These are phyloP conservation scores for Helenozyma baotianmanensis DNA, from an alignment of 805 yeast genomes.

Conservation along the genomic window DNA sequence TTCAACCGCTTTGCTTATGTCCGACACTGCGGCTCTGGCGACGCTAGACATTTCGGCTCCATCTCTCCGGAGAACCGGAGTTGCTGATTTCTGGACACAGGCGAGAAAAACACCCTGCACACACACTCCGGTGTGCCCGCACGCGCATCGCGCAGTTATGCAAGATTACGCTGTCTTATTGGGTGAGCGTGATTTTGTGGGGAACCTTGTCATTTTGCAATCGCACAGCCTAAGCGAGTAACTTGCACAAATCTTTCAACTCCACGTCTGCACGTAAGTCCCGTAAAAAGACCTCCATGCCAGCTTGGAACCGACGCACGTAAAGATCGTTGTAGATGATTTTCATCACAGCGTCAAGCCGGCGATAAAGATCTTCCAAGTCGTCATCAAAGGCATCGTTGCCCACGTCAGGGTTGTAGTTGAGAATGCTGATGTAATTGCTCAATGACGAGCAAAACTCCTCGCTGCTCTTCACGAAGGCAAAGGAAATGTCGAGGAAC, in stretches of 20 bases:
- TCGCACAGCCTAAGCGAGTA: too few species aligned
- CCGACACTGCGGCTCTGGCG: too few species aligned
- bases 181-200: too few species aligned
- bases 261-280: slow-evolving; percentile 54
- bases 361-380: slow-evolving; percentile 25
- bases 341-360: slow-evolving; percentile 34
- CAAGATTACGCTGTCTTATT: too few species aligned
- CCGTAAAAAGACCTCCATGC: slow-evolving; percentile 38
- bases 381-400: slow-evolving; percentile 23
- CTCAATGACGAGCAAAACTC: slow-evolving; percentile 27
- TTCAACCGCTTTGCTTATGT: too few species aligned
- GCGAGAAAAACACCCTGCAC: too few species aligned
- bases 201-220: too few species aligned
- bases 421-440: slow-evolving; percentile 25
- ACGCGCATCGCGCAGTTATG: too few species aligned
- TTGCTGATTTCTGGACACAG: too few species aligned
- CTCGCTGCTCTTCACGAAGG: slow-evolving; percentile 31
- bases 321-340: slow-evolving; percentile 37
- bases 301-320: slow-evolving; percentile 40
- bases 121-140: too few species aligned
- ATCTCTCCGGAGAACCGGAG: too few species aligned
- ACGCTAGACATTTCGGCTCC: too few species aligned
- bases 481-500: slow-evolving; percentile 26
- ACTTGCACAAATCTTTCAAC: slow-evolving; percentile 44
- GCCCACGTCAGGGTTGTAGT: slow-evolving; percentile 14